Percentiles rank a stretch among this genome's conserved stretches.
These are phyloP conservation scores for Colletotrichum musicola DNA, from an alignment of 2,329 filamentous ascomycete genomes.

Conservation along the genomic window DNA sequence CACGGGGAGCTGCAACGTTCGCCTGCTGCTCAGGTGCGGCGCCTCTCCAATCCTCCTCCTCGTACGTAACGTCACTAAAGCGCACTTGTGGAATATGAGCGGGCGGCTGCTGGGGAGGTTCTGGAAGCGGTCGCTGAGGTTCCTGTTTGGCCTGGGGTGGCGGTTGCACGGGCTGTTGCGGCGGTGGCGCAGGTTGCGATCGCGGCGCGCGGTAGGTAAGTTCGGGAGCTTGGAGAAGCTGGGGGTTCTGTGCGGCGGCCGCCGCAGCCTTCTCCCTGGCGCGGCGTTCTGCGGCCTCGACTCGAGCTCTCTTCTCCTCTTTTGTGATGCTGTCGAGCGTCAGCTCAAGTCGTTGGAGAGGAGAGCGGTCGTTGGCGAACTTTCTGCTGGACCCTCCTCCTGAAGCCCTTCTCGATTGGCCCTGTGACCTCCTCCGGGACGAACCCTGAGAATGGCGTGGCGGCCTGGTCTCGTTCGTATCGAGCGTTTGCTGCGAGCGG, in stretches of 20 bases:
- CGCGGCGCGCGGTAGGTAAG: constrained; percentile 40
- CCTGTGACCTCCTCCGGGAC: constrained; percentile 33
- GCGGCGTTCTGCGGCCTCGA: constrained; percentile 83
- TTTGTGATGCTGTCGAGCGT: constrained; percentile 94
- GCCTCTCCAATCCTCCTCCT: constrained; percentile 17
- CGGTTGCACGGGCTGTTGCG: constrained; percentile 41
- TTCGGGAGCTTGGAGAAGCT: constrained; percentile 43
- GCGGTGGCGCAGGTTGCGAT: constrained; percentile 41
- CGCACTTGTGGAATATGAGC: constrained; percentile 30
- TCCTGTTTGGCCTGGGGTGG: constrained; percentile 43
- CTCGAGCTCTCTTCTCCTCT: constrained; percentile 89
- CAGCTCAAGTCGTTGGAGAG: constrained; percentile 91
- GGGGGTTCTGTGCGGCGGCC: constrained; percentile 49
- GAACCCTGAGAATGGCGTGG: constrained; percentile 13
- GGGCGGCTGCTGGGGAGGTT: constrained; percentile 19
- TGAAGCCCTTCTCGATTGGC: constrained; percentile 54
- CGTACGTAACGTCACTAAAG: constrained; percentile 22
- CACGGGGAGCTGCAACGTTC: constrained; percentile 43
- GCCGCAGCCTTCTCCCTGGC: constrained; percentile 69
- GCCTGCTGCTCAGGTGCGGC: constrained; percentile 38
- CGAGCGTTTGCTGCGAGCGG: constrained; percentile 46
- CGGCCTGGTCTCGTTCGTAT: constrained; percentile 41
- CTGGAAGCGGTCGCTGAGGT: constrained; percentile 40
- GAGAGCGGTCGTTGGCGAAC: constrained; percentile 86
- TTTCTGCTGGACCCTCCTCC: constrained; percentile 62